Base-by-base conservation (phyloP, 2,329 filamentous ascomycete species). In the Zymoseptoria crescenta region DNA sequence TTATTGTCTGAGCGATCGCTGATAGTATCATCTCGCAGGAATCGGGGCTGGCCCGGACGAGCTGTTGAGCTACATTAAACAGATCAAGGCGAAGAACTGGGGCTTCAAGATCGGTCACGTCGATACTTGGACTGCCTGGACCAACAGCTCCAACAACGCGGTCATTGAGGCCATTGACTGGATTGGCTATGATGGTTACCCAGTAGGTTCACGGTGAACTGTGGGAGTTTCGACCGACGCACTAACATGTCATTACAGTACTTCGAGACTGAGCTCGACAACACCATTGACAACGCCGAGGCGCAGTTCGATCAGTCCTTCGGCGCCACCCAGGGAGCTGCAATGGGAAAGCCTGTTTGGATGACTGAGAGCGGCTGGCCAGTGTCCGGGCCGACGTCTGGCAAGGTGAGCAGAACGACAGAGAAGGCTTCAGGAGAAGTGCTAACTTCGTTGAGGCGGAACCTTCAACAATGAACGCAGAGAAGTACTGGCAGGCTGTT, bases 281-380 rank as follows among this genome's bases (percentile, higher is more conserved):
- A 80, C 68, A 87, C 84, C 61, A 79, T 83, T 72, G 67, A 78
- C 68, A 91, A 91, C 63, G 86, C 81, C 67, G 82, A 83, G 69
- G 67, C 73, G 19, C 83, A 91, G 55, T 94, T 95, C 79, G 78
- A 86, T 69, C 79, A 81, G 13, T 86, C 89, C 16, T 78, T 88
- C 48, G 75, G 79, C 54, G 79, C 81, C 60, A 89, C 87, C 35
- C 74, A 81, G 62, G 74, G 71, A 16, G 85, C 79, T 51, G 80
- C 83, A 41, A 77, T 80, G 41, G 83, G 82, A 70, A 93, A 91
- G 80, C 79, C 83, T 19, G 82, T 52, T 7, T 94, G 89, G 89
- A 82, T 95, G 62, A 94, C 91, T 8, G 61, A 96, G 80, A 93
- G 89, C 13, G 91, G 91, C 65, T 94, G 89, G 84, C 91, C 91